Conservation (phyloP, 768 basidiomycete genomes). For the Mycena haematopus region DNA sequence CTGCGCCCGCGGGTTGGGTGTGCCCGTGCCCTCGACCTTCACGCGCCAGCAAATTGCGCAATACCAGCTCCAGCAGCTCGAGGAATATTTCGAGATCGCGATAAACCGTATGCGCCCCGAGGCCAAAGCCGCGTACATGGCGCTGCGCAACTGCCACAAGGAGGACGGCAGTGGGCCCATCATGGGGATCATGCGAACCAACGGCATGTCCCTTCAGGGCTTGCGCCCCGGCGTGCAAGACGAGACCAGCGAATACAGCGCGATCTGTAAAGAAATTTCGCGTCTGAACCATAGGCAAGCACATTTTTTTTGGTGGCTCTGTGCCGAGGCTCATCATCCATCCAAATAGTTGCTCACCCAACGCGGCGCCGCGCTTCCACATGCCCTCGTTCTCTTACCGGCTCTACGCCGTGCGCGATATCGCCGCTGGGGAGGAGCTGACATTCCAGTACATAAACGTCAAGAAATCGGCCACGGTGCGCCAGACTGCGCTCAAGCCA, state of each 20-base stretch:
- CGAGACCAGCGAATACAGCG: conserved; percentile 32
- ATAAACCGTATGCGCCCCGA: conserved; percentile 36
- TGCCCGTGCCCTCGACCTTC: background rate
- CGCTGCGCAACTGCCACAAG: conserved; percentile 39
- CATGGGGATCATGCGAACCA: conserved; percentile 42
- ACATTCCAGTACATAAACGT: conserved; percentile 36
- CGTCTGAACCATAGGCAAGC: conserved; percentile 39
- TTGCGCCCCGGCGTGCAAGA: conserved; percentile 26
- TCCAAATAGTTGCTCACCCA: conserved; percentile 31
- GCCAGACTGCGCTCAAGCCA: conserved; percentile 35
- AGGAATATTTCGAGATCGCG: conserved; percentile 30
- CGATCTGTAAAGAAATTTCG: conserved; percentile 38
- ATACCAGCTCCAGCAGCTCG: conserved; percentile 27
- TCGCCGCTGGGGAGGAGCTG: conserved; percentile 42
- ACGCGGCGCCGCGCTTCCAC: conserved; percentile 33
- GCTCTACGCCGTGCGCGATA: conserved; percentile 37
- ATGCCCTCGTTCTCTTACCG: conserved; percentile 36
- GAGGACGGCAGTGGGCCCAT: conserved; percentile 44
- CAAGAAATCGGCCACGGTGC: conserved; percentile 27
- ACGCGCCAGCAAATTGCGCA: background rate
- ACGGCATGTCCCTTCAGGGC: conserved; percentile 35
- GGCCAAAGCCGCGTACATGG: conserved; percentile 37
- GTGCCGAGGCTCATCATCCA: background rate
- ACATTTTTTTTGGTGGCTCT: background rate
- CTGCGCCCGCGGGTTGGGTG: conserved; percentile 25